Evolutionary conservation across 495 filamentous ascomycete genomes (phyloP), one percentile per base, ranked within the genome.

Genomic region (Aspergillus biplanus): DNA sequence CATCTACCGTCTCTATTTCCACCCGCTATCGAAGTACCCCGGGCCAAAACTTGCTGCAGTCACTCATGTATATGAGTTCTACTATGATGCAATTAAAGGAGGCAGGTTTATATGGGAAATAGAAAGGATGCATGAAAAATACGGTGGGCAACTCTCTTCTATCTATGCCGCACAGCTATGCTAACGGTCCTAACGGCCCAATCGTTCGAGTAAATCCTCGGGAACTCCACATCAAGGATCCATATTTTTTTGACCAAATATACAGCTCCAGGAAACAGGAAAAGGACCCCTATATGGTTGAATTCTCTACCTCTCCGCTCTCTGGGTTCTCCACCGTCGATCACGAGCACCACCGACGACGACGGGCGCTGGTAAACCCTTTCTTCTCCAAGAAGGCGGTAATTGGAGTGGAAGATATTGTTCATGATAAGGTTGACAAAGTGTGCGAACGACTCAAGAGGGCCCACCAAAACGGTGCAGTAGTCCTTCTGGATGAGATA

Each of bases 141-240:
- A 84, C 65, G 82, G 47, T 27, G 6, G 0, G 47, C 27, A 44
- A 11, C 11, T 44, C 7, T 44, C 39, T 44, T 27, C 2, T 27
- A 27, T 27, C 21, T 27, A 27, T 27, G 2, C 21, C 21, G 21
- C 21, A 18, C 47, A 31, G 11, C 18, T 11, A 7, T 16, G 15
- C 46, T 16, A 12, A 49, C 39, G 15, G 46, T 27, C 79, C 81
- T 50, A 56, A 65, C 83, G 83, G 83, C 0, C 83, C 84, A 4
- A 83, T 86, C 56, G 67, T 87, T 33, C 78, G 85, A 6, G 72
- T 87, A 57, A 79, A 70, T 34, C 85, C 85, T 0, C 35, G 72
- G n/a, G 83, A 87, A 62, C 56, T 86, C 3, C 79, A 80, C 42
- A 69, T 77, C 59, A 72, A 76, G 15, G 76, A 78, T 33, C 59